phyloP scores from a whole-genome alignment of 1,284 basidiomycete genomes.

The Ustilago curta region DNA sequence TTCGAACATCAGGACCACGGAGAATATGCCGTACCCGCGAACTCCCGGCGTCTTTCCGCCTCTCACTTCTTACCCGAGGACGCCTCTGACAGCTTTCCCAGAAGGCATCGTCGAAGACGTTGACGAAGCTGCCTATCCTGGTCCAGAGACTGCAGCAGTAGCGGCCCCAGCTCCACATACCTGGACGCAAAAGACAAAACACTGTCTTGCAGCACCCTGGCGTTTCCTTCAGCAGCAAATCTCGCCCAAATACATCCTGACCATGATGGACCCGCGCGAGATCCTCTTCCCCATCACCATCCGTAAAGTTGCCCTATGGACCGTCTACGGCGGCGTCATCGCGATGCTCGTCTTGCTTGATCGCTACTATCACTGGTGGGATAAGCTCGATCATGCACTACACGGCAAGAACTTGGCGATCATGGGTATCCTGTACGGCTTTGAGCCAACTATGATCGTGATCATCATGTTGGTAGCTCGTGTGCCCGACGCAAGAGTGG shows the following conservation, averaged over 20 bases:
- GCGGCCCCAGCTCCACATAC: background rate
- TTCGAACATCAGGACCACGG: conserved; percentile 1
- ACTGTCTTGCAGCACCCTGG: conserved; percentile 17
- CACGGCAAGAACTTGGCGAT: conserved; percentile 38
- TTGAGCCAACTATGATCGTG: conserved; percentile 36
- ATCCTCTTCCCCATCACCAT: conserved; percentile 34
- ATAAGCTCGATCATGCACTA: conserved; percentile 30
- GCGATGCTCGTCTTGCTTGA: conserved; percentile 32
- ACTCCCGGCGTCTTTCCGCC: conserved; percentile 23
- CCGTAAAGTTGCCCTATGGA: conserved; percentile 34
- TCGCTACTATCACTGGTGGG: conserved; percentile 45
- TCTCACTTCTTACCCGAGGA: conserved; percentile 16
- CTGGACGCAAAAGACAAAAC: conserved; percentile 6
- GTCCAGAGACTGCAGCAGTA: conserved; percentile 3
- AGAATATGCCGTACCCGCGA: conserved; percentile 11
- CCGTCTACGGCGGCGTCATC: conserved; percentile 33
- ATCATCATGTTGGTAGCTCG: conserved; percentile 38
- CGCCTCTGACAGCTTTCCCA: conserved; percentile 17
- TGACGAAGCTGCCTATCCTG: background rate
- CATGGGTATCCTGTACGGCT: conserved; percentile 43
- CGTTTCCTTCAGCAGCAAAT: conserved; percentile 26
- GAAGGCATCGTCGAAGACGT: conserved; percentile 9
- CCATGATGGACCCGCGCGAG: conserved; percentile 35
- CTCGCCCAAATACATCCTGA: conserved; percentile 26
- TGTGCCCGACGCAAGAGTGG: conserved; percentile 26